Base-by-base conservation (phyloP, 768 basidiomycete genomes). In the Fomitopsis serialis region DNA sequence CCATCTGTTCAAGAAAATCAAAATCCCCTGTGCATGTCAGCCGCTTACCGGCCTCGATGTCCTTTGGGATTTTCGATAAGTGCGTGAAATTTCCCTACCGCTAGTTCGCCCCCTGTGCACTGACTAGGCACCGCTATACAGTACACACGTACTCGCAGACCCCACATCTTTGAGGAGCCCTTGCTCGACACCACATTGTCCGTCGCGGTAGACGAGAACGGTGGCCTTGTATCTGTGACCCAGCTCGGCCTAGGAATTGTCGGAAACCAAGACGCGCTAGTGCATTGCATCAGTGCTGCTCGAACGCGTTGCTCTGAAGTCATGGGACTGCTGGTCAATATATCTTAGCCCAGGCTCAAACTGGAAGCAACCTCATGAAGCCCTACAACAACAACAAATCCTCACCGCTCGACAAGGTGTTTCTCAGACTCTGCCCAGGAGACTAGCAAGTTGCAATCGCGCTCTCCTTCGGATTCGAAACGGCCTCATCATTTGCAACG, bases 121-220 rank as follows among this genome's bases (percentile, higher is more conserved):
- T 22, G 17, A 17, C 37, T 8, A 12, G 29, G 47, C 29, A 42
- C 32, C 15, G 54, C 37, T 40, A 12, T 17, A 1, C 60, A 89
- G 87, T 29, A 78, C 79, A 46, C 74, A 80, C 23, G 66, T 95
- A 10, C 72, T 98, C 3, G 75, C 85, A 0, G 96, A 98, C 68
- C 90, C 93, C 0, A 88, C 92, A 0, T 76, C 92, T 97, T 96
- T 66, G 96, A 98, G 70, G 87, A 93, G 59, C 88, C 91, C 0
- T 75, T 97, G 7, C 78, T 94, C 50, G 82, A 88, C 13, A 85
- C 90, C 0, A 77, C 78, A 0, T 63, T 93, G 52, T 81, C 84
- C 1, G 67, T 94, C 32, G 71, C 86, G 1, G 56, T 90, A 4
- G 80, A 82, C 54, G 74, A 76, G 25, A 57, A 64, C 1, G 76